Percentiles rank a stretch among this genome's conserved stretches.
phyloP scores from a whole-genome alignment of 2,329 filamentous ascomycete species.

The Didymella lethalis region DNA sequence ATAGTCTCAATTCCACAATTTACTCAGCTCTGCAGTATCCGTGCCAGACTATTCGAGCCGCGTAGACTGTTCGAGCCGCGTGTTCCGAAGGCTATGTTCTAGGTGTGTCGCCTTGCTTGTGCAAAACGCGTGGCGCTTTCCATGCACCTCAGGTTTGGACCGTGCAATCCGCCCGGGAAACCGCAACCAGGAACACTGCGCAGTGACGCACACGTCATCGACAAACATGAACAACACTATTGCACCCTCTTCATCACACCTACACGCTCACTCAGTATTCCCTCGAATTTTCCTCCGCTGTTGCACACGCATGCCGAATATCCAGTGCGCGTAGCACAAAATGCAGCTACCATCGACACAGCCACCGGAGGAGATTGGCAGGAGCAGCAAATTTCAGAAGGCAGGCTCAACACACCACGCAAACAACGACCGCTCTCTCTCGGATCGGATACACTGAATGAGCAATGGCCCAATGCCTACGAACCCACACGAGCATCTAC shows the following conservation, averaged over 20 bases:
- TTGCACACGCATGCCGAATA: constrained; percentile 9
- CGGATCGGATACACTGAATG: not conserved
- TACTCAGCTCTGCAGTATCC: not conserved
- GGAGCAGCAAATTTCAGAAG: not conserved
- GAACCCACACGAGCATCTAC: not conserved
- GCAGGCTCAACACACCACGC: not conserved
- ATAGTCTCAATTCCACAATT: not conserved
- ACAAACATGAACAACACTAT: not conserved
- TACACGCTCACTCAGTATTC: not conserved
- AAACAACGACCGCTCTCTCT: not conserved
- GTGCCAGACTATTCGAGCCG: not conserved
- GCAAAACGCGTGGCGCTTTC: not conserved
- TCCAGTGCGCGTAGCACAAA: constrained; percentile 8
- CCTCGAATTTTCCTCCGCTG: not conserved
- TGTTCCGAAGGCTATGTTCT: not conserved
- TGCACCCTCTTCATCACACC: not conserved
- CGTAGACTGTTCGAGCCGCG: not conserved
- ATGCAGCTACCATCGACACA: constrained; percentile 12
- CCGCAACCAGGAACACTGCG: not conserved
- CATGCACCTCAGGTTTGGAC: not conserved
- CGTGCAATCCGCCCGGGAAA: not conserved
- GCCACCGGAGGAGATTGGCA: constrained; percentile 12
- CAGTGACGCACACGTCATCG: constrained; percentile 4
- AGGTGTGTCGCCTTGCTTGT: not conserved
- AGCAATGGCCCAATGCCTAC: not conserved